A percentile compares a stretch with the other conserved stretches of the same genome.
phyloP scores from a whole-genome alignment of 1,284 basidiomycete species.

The Fistulina hepatica region DNA sequence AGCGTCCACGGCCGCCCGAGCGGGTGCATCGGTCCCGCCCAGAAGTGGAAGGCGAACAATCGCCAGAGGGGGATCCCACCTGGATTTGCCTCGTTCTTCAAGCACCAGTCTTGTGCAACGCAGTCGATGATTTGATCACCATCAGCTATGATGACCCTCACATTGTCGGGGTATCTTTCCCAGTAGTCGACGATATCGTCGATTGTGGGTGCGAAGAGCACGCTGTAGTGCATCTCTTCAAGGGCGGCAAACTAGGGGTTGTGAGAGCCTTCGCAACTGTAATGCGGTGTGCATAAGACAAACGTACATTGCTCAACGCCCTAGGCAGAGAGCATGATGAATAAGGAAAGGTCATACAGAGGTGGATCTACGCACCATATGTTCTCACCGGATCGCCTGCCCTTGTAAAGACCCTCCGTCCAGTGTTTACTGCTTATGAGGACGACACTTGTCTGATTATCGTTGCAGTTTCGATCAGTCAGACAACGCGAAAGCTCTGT shows the following conservation, averaged over 20 bases:
- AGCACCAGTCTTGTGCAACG: constrained; percentile 9
- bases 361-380: background rate
- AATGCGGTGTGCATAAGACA: background rate
- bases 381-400: background rate
- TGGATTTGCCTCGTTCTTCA: constrained; percentile 11
- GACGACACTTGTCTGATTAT: background rate
- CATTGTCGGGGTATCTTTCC: constrained; percentile 13
- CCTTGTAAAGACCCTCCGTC: background rate
- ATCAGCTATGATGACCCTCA: constrained; percentile 14
- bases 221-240: background rate
- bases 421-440: background rate
- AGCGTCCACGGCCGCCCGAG: constrained; percentile 26
- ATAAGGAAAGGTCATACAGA: background rate
- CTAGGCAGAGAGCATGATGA: background rate
- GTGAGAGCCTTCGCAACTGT: background rate
- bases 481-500: background rate
- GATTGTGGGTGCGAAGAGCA: background rate
- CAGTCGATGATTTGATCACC: constrained; percentile 8
- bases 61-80: constrained; percentile 25
- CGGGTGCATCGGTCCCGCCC: constrained; percentile 20
- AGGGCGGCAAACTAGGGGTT: background rate
- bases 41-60: constrained; percentile 25
- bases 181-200: constrained; percentile 1
- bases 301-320: background rate
- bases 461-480: background rate